Evolutionary conservation across 2,329 filamentous ascomycete species (phyloP).

Genomic region (Geosmithia morbida): DNA sequence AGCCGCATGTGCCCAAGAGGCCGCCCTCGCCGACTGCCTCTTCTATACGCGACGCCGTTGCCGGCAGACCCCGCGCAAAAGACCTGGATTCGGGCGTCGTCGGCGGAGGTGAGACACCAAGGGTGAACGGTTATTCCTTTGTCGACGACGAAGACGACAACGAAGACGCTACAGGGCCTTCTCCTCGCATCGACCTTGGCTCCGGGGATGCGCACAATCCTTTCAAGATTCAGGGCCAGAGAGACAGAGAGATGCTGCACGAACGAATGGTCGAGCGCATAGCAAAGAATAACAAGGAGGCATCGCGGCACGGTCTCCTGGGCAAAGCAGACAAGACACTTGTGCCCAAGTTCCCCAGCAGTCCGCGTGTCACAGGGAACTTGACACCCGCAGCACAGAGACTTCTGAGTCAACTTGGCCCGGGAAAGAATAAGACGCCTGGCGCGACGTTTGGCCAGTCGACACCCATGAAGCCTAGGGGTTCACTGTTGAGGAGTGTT

Average conservation of each 20-base stretch:
- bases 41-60: slow-evolving; percentile 71
- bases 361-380: slow-evolving; percentile 37
- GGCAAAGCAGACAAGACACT: slow-evolving; percentile 45
- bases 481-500: slow-evolving; percentile 21
- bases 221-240: slow-evolving; percentile 64
- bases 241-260: slow-evolving; percentile 67
- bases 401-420: slow-evolving; percentile 47
- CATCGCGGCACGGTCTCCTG: slow-evolving; percentile 42
- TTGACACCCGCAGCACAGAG: slow-evolving; percentile 64
- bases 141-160: slow-evolving; percentile 66
- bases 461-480: slow-evolving; percentile 21
- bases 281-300: slow-evolving; percentile 53
- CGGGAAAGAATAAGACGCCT: slow-evolving; percentile 19
- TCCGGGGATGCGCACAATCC: slow-evolving; percentile 54
- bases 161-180: slow-evolving; percentile 12
- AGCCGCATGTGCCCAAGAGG: slow-evolving; percentile 22
- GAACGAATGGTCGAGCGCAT: slow-evolving; percentile 77
- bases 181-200: slow-evolving; percentile 40
- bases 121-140: slow-evolving; percentile 87
- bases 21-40: slow-evolving; percentile 75
- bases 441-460: slow-evolving; percentile 18
- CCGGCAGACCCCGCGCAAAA: slow-evolving; percentile 49
- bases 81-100: slow-evolving; percentile 44
- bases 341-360: slow-evolving; percentile 57
- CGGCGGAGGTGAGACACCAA: slow-evolving; percentile 60